phyloP scores from a whole-genome alignment of 2,329 filamentous ascomycete genomes.

The Cladophialophora psammophila region DNA sequence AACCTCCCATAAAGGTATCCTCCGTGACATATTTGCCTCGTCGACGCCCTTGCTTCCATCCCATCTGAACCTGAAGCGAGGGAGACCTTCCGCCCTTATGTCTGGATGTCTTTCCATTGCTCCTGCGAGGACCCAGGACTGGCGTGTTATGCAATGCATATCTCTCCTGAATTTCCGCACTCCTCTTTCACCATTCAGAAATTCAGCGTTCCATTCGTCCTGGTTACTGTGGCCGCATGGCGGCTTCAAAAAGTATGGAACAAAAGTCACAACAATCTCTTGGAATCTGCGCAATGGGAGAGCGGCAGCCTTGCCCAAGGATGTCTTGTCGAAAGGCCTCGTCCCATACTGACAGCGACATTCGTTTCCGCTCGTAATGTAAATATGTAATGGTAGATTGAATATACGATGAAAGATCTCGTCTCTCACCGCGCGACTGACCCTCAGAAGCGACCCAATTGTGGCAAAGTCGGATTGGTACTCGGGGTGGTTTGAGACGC shows the following conservation, averaged over 20 bases:
- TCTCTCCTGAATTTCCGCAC: not conserved
- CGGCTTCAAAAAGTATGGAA: not conserved
- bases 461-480: not conserved
- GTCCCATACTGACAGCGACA: not conserved
- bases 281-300: not conserved
- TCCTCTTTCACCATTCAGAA: not conserved
- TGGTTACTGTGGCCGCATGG: not conserved
- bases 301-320: not conserved
- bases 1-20: slow-evolving; percentile 1
- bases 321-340: not conserved
- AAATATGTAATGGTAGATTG: not conserved
- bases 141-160: not conserved
- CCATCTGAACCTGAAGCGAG: slow-evolving; percentile 4
- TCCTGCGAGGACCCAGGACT: not conserved
- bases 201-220: not conserved
- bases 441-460: not conserved
- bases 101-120: not conserved
- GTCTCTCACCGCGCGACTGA: not conserved
- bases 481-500: slow-evolving; percentile 4
- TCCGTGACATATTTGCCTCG: not conserved
- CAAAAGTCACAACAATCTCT: slow-evolving; percentile 2
- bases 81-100: not conserved
- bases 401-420: not conserved
- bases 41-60: not conserved
- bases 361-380: not conserved